These are phyloP conservation scores for Verruconis gallopava DNA, from an alignment of 2,329 filamentous ascomycete species.

Conservation along the genomic window DNA sequence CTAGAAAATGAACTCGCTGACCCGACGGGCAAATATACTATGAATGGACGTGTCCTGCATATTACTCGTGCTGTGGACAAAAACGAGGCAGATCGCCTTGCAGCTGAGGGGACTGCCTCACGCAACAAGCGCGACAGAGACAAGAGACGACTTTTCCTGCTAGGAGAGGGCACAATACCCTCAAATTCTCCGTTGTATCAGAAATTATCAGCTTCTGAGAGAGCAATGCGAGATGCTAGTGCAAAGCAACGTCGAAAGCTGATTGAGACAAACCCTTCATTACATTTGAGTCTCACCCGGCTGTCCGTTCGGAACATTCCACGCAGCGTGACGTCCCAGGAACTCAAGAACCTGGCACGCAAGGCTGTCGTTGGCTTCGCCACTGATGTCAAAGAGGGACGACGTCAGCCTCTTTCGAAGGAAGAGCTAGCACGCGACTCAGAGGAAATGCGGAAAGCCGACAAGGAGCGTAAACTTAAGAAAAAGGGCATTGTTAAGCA, in stretches of 20 bases:
- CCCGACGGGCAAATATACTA: conserved; percentile 70
- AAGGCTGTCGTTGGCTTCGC: conserved; percentile 93
- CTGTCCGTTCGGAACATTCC: conserved; percentile 88
- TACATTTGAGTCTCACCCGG: conserved; percentile 81
- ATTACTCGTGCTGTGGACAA: conserved; percentile 76
- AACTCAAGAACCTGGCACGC: conserved; percentile 79
- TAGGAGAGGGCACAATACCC: conserved; percentile 74
- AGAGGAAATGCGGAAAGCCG: conserved; percentile 66
- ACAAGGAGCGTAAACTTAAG: conserved; percentile 65
- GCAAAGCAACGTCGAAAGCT: conserved; percentile 77
- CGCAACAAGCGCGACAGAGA: conserved; percentile 65
- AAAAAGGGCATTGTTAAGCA: conserved; percentile 82
- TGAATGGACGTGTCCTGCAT: conserved; percentile 79
- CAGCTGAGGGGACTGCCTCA: conserved; percentile 50
- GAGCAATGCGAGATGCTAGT: conserved; percentile 80
- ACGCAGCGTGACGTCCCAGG: conserved; percentile 68
- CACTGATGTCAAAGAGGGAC: conserved; percentile 68
- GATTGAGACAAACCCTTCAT: conserved; percentile 77
- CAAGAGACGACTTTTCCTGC: conserved; percentile 77
- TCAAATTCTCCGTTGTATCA: conserved; percentile 65
- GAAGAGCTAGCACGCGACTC: conserved; percentile 76
- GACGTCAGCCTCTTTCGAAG: conserved; percentile 67
- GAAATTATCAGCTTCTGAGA: conserved; percentile 62
- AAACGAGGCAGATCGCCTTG: conserved; percentile 62
- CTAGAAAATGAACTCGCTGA: conserved; percentile 79